Conservation (phyloP, 2,329 filamentous ascomycete species). For the Didymellaceae sp. region DNA sequence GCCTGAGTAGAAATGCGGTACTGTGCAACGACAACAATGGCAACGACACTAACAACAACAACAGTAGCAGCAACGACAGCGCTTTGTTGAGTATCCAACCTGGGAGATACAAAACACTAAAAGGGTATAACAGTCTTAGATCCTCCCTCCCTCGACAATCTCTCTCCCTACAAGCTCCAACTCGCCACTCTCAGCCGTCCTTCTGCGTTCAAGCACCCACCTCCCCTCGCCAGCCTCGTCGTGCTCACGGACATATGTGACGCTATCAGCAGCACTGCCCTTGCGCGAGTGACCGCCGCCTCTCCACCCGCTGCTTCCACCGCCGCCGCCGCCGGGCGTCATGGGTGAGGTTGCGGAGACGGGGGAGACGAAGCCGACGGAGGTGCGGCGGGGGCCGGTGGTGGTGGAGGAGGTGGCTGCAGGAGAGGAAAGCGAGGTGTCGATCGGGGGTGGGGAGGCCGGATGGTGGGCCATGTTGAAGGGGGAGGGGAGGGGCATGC, state of each 20-base stretch:
- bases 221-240: constrained; percentile 64
- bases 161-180: constrained; percentile 70
- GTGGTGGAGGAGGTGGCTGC: constrained; percentile 24
- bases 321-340: constrained; percentile 38
- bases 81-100: no score
- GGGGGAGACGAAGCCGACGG: constrained; percentile 41
- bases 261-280: constrained; percentile 66
- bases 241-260: constrained; percentile 69
- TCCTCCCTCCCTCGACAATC: constrained; percentile 63
- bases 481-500: constrained; percentile 35
- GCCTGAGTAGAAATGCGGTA: no score
- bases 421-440: constrained; percentile 37
- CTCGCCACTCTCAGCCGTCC: constrained; percentile 70
- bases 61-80: no score
- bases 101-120: neutral
- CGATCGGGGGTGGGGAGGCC: constrained; percentile 29
- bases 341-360: constrained; percentile 42
- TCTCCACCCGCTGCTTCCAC: constrained; percentile 40
- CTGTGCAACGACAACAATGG: no score
- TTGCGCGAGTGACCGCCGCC: constrained; percentile 47
- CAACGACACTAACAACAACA: no score
- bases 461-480: constrained; percentile 29
- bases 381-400: constrained; percentile 35
- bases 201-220: constrained; percentile 73
- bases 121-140: constrained; percentile 15